phyloP scores from a whole-genome alignment of 257 asterid species.

The Paraleonurus japonicus region DNA sequence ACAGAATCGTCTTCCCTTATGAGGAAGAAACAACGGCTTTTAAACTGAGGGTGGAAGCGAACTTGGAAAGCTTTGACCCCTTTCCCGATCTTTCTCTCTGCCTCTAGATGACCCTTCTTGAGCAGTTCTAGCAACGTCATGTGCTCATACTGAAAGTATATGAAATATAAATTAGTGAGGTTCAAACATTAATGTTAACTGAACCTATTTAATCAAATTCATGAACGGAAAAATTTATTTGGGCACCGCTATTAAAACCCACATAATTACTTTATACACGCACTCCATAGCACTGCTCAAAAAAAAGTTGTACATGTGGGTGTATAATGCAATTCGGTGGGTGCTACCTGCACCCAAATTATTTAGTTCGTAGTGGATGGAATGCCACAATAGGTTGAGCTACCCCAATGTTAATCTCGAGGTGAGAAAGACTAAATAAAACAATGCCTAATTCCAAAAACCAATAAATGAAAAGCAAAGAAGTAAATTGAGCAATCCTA shows the following conservation, averaged over 20 bases:
- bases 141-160: slow-evolving; percentile 61
- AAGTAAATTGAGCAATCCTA: neutral
- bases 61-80: slow-evolving; percentile 76
- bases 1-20: slow-evolving; percentile 67
- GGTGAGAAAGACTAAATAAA: neutral
- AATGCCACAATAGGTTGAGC: neutral
- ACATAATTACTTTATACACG: too few relatives aligned
- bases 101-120: slow-evolving; percentile 81
- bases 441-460: neutral
- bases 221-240: too few relatives aligned
- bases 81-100: slow-evolving; percentile 77
- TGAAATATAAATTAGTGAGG: neutral
- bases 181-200: neutral
- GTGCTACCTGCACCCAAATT: too few relatives aligned
- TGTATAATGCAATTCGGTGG: too few relatives aligned
- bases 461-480: neutral
- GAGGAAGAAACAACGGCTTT: slow-evolving; percentile 88
- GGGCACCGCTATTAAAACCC: too few relatives aligned
- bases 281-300: too few relatives aligned
- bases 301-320: too few relatives aligned
- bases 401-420: neutral
- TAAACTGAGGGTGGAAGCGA: slow-evolving; percentile 71
- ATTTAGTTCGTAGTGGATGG: neutral
- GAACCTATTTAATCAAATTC: neutral
- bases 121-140: slow-evolving; percentile 61